Evolutionary conservation across 2,329 filamentous ascomycete genomes (phyloP), one percentile per base, ranked within the genome.

Genomic region (Raffaelea deltoideospora): DNA sequence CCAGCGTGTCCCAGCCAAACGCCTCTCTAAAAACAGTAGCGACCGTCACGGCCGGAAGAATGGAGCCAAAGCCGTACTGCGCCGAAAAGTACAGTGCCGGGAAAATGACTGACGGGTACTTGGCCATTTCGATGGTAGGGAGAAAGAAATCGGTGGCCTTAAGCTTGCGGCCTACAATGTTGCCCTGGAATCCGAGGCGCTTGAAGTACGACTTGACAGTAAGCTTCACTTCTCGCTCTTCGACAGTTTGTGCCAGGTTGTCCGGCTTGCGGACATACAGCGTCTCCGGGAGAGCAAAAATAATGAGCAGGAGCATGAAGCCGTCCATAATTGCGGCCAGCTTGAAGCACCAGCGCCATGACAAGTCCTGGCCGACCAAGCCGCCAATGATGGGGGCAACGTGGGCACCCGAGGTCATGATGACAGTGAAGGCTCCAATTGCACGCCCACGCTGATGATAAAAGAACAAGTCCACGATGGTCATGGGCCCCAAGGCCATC

Each of bases 1-100:
- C 44, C 7, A 53, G 45, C 10, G 51, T 49, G 30, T 49, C 45
- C 49, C 50, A 54, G 30, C 45, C 44, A 40, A 52, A 54, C n/a
- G 41, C 40, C 31, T 46, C 38, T 9, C 44, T 35, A 40, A 54
- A 54, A 19, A 53, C 51, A 24, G 47, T 45, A 9, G 52, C 48
- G 15, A 51, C 50, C 3, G 52, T 54, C 3, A 54, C 52, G 13
- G 53, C 53, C 10, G 50, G 49, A 10, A 54, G 43, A 26, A 54
- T 52, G 21, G 47, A 48, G 9, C 48, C 47, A 37, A 53, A 54
- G 18, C 48, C 52, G 37, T 52, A 55, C 39, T 49, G 45, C 7
- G 49, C 43, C 11, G 43, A 43, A 37, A 53, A 55, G 37, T 54
- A 55, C 5, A 53, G 37, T 3, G 47, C 49, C 1, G 53, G 50